Percentiles rank a stretch among this genome's conserved stretches.
Conservation (phyloP, 148 eudicot genomes). For the Cornus florida region DNA sequence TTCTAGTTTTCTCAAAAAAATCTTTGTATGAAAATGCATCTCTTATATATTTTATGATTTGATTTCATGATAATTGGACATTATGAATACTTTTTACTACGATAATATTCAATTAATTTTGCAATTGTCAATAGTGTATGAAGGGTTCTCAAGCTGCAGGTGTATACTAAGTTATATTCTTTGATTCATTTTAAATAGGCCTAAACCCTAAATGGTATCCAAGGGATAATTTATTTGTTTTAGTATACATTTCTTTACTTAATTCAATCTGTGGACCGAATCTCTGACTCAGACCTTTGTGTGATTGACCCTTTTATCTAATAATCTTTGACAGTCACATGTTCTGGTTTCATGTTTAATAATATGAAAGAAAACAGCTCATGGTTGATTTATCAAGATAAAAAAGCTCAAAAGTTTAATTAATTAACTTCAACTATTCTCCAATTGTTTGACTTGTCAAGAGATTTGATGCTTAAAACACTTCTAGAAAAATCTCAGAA, state of each 20-base stretch:
- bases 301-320: conserved; percentile 20
- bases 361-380: conserved; percentile 13
- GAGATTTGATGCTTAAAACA: background rate
- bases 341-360: background rate
- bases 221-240: conserved; percentile 8
- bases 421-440: background rate
- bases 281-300: conserved; percentile 31
- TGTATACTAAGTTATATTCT: too few species aligned
- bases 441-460: background rate
- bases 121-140: too few species aligned
- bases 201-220: conserved; percentile 12
- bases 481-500: background rate
- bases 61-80: too few species aligned
- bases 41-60: too few species aligned
- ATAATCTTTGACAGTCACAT: conserved; percentile 3
- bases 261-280: conserved; percentile 20
- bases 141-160: too few species aligned
- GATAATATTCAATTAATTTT: too few species aligned
- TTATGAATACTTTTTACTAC: too few species aligned
- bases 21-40: too few species aligned
- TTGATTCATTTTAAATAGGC: too few species aligned
- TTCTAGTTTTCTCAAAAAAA: too few species aligned
- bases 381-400: background rate
- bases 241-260: conserved; percentile 14
- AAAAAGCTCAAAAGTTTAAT: background rate